A percentile compares a stretch with the other conserved stretches of the same genome.
These are phyloP conservation scores for Hepatocystis sp. DNA, from an alignment of 169 alveolate species.

Conservation along the genomic window DNA sequence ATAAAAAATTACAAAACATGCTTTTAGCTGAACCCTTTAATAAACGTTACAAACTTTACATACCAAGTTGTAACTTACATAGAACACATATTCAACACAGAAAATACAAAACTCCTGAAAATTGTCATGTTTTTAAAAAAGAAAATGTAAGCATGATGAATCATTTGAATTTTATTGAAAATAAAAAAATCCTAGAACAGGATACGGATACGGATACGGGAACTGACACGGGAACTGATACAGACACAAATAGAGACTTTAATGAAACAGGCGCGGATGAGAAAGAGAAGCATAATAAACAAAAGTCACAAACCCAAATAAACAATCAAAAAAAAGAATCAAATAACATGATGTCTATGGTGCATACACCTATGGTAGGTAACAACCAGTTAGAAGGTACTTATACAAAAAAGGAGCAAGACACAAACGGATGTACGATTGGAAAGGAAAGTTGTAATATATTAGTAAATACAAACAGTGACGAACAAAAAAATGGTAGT, in stretches of 20 bases:
- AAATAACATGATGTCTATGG: too few species aligned
- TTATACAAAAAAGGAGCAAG: too few species aligned
- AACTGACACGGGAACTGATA: not conserved
- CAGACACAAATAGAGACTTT: too few species aligned
- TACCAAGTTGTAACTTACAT: slow-evolving; percentile 84
- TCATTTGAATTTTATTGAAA: slow-evolving; percentile 20
- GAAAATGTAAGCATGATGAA: slow-evolving; percentile 26
- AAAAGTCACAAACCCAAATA: too few species aligned
- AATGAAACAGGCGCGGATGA: too few species aligned
- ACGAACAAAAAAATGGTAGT: not conserved
- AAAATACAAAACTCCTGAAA: slow-evolving; percentile 80
- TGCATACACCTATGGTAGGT: too few species aligned
- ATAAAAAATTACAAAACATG: slow-evolving; percentile 82
- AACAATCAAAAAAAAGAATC: too few species aligned
- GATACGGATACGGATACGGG: not conserved
- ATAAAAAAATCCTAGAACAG: slow-evolving; percentile 12
- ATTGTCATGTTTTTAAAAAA: slow-evolving; percentile 80
- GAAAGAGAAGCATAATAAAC: too few species aligned
- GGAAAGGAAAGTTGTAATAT: too few species aligned
- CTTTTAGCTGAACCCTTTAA: slow-evolving; percentile 80
- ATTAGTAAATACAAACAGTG: not conserved
- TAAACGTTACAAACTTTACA: slow-evolving; percentile 78
- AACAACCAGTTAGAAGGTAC: too few species aligned
- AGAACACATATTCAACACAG: slow-evolving; percentile 85
- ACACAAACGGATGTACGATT: too few species aligned